phyloP scores from a whole-genome alignment of 371 early-diverging fungal species.

The Circinella minor region DNA sequence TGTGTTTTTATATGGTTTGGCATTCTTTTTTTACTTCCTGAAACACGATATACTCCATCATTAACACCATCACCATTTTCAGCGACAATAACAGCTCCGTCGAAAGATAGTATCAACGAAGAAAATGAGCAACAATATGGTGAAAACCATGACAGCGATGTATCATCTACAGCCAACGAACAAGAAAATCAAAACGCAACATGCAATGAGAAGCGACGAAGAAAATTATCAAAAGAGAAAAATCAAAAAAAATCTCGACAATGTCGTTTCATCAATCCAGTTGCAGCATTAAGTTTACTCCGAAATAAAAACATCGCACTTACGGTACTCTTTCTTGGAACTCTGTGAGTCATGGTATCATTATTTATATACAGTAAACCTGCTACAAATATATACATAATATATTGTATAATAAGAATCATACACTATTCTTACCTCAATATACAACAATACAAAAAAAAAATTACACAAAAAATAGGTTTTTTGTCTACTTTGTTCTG shows the following conservation, averaged over 20 bases:
- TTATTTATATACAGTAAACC: background rate
- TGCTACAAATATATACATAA: too few relatives aligned
- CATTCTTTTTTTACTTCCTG: conserved; percentile 44
- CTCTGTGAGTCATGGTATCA: conserved; percentile 33
- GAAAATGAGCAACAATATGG: too few relatives aligned
- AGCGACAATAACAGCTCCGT: too few relatives aligned
- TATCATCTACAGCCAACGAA: too few relatives aligned
- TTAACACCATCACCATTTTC: too few relatives aligned
- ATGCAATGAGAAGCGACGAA: background rate
- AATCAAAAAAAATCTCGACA: background rate
- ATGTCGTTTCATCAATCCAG: conserved; percentile 26
- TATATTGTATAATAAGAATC: too few relatives aligned
- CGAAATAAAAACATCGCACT: conserved; percentile 37
- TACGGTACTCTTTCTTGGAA: conserved; percentile 29
- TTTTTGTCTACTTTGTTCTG: conserved; percentile 33
- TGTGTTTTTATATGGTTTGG: conserved; percentile 29
- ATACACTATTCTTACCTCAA: too few relatives aligned
- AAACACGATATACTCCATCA: conserved; percentile 26
- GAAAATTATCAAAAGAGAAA: too few relatives aligned
- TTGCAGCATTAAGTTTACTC: conserved; percentile 35
- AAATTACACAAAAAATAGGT: conserved; percentile 19
- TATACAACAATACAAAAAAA: background rate
- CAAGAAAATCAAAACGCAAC: background rate
- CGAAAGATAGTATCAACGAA: too few relatives aligned
- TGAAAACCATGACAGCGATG: too few relatives aligned